These are phyloP conservation scores for Areca catechu DNA, from an alignment of 176 grass and related monocot species.

Conservation along the genomic window DNA sequence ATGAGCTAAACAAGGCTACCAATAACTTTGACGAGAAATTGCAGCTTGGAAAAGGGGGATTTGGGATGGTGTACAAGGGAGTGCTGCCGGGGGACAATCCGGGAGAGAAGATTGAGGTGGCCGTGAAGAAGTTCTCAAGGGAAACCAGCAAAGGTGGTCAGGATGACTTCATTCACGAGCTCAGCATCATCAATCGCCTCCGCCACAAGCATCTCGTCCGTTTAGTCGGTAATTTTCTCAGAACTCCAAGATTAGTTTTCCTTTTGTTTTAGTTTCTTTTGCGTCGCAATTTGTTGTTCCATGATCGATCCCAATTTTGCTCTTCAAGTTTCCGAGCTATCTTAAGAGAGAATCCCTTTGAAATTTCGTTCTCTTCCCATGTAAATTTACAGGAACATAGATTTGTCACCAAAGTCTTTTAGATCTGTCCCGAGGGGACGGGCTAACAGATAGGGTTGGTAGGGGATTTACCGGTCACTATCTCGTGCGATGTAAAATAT, in stretches of 20 bases:
- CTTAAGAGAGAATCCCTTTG: too few species aligned
- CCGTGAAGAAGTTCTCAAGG: conserved; percentile 79
- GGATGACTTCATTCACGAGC: conserved; percentile 87
- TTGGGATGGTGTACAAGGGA: conserved; percentile 75
- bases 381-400: too few species aligned
- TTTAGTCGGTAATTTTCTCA: conserved; percentile 38
- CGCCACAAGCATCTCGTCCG: conserved; percentile 79
- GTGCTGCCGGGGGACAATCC: conserved; percentile 34
- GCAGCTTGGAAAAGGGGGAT: conserved; percentile 84
- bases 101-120: conserved; percentile 42
- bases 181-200: conserved; percentile 85
- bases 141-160: conserved; percentile 70
- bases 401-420: too few species aligned
- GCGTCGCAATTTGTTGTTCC: too few species aligned
- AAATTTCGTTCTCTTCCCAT: too few species aligned
- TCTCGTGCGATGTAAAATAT: too few species aligned
- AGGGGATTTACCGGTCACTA: too few species aligned
- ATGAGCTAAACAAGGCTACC: conserved; percentile 63
- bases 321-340: too few species aligned
- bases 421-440: too few species aligned
- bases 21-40: conserved; percentile 74
- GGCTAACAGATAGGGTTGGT: too few species aligned
- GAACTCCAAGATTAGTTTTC: neutral
- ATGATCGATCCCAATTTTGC: too few species aligned
- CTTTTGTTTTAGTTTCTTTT: neutral